Evolutionary conservation across 306 rosid species (phyloP), one percentile per base, ranked within the genome.

Genomic region (Phaseolus lunatus): DNA sequence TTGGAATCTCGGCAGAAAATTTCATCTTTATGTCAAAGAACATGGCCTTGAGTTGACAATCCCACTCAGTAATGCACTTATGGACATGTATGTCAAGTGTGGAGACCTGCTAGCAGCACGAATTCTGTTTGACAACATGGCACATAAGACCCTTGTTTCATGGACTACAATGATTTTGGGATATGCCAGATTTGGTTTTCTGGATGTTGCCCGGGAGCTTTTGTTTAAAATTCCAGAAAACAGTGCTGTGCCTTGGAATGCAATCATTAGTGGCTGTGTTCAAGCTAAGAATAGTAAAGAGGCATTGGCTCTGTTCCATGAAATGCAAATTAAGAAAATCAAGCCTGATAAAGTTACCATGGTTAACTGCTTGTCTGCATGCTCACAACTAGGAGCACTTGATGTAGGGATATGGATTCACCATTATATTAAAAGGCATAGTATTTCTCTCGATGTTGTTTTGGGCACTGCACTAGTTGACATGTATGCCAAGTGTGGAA

Each of bases 401-500:
- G 96, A 88, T 76, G 70, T 88, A 43, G 97, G 98, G 75, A 80
- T 88, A 29, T 94, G 98, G 98, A 80, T 91, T 77, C 97, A 91
- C 76, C 91, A 14, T 78, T 91, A 88, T 72, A 83, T 90, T 26
- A 87, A 82, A 79, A 90, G 76, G 43, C 90, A 83, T 50, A 69
- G 50, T 68, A 61, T 90, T 52, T 27, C 76, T 53, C 9, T 90
- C 33, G 84, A 86, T 11, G 96, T 94, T 81, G 84, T 89, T 37
- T 27, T 94, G 23, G 96, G 98, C 71, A 94, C 97, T 33, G 88
- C 97, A 56, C 86, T 91, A 29, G 85, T 94, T 31, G 92, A 94
- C 85, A 91, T 91, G 98, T 94, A 90, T 81, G 86, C 91, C 45
- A 91, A 93, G 84, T 88, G 97, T 61, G 97, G 98, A 82, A 88